Conservation (phyloP, 2,329 filamentous ascomycete genomes). For the Sporothrix variecibatus region DNA sequence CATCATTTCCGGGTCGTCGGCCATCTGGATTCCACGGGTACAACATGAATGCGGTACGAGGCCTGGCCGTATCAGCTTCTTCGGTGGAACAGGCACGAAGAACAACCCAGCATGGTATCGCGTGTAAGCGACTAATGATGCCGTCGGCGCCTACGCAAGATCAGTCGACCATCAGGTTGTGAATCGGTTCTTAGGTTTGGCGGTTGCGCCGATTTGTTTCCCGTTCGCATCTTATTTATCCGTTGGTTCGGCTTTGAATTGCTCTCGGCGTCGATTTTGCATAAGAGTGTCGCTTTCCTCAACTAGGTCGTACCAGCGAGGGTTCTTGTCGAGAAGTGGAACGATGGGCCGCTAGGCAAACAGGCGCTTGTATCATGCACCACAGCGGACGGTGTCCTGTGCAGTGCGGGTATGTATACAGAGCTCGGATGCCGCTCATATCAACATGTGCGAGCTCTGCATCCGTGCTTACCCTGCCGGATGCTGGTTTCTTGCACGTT, state of each 20-base stretch:
- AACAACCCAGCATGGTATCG: conserved; percentile 56
- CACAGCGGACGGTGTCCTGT: conserved; percentile 72
- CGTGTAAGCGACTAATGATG: conserved; percentile 56
- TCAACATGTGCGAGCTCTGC: conserved; percentile 70
- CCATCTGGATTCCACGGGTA: conserved; percentile 65
- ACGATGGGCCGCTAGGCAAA: conserved; percentile 63
- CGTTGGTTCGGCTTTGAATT: not conserved
- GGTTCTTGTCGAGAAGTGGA: conserved; percentile 65
- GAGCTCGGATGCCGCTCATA: conserved; percentile 65
- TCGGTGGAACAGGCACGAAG: conserved; percentile 53
- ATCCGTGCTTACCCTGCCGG: conserved; percentile 67
- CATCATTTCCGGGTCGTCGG: conserved; percentile 65
- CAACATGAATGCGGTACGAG: conserved; percentile 81
- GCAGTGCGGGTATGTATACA: conserved; percentile 76
- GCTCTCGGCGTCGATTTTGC: conserved; percentile 53
- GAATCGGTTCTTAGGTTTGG: not conserved
- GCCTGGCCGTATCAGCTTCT: conserved; percentile 72
- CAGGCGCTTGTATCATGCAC: conserved; percentile 72
- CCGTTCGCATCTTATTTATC: too few species aligned
- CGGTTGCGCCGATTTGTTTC: conserved; percentile 43
- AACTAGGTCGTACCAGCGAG: conserved; percentile 54
- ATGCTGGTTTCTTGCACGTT: conserved; percentile 72
- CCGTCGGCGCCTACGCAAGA: conserved; percentile 58
- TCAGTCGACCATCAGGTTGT: conserved; percentile 52
- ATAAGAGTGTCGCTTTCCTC: too few species aligned